Conservation (phyloP, 305 asterid genomes). For the Fraxinus xanthoxyloides region DNA sequence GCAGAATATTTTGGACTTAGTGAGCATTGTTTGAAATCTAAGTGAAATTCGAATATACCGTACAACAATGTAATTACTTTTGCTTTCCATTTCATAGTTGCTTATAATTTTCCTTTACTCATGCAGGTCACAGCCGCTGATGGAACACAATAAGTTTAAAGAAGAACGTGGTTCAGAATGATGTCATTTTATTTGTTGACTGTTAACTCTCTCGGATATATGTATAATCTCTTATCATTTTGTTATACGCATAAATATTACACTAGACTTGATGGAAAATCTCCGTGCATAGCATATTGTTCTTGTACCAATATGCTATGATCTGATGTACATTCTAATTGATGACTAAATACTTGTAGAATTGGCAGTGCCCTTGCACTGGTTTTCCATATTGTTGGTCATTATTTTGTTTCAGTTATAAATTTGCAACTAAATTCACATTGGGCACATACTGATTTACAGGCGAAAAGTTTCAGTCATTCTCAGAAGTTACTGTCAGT, state of each 20-base stretch:
- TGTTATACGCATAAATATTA: slow-evolving; percentile 20
- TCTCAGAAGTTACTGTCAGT: not conserved
- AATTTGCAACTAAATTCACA: not conserved
- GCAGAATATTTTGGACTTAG: not conserved
- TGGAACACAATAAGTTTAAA: slow-evolving; percentile 39
- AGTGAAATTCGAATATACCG: not conserved
- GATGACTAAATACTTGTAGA: not conserved
- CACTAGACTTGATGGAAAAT: slow-evolving; percentile 4
- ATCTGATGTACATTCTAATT: slow-evolving; percentile 25
- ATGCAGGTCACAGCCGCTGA: slow-evolving; percentile 55
- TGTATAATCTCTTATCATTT: slow-evolving; percentile 20
- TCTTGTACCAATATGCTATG: slow-evolving; percentile 13
- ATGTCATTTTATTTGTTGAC: slow-evolving; percentile 15
- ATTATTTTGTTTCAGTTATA: not conserved
- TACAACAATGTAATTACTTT: not conserved
- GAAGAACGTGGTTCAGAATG: slow-evolving; percentile 37
- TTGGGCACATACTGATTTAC: not conserved
- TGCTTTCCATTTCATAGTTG: not conserved
- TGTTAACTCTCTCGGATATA: not conserved
- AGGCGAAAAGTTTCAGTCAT: not conserved
- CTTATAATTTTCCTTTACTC: slow-evolving; percentile 15
- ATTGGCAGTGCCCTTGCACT: not conserved
- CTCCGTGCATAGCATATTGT: slow-evolving; percentile 14
- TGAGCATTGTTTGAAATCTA: not conserved
- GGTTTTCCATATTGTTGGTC: not conserved